phyloP scores from a whole-genome alignment of 2,329 filamentous ascomycete genomes.

The Knoxdaviesia capensis region DNA sequence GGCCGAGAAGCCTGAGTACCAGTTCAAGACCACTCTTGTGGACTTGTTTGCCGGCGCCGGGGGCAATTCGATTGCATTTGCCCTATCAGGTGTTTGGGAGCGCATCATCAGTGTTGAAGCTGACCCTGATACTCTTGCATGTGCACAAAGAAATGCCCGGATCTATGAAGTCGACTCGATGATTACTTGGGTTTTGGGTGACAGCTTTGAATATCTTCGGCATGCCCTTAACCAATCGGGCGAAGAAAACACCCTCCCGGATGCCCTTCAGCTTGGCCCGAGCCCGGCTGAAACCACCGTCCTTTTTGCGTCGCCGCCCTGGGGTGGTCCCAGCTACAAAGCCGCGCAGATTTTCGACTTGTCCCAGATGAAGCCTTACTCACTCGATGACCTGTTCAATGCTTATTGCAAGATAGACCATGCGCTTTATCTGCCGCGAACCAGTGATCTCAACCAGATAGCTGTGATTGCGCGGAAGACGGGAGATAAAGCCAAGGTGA shows the following conservation, averaged over 20 bases:
- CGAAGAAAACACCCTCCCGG: constrained; percentile 13
- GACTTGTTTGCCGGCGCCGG: constrained; percentile 86
- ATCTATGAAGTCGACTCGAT: constrained; percentile 59
- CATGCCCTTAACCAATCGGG: constrained; percentile 13
- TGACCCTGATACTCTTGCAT: constrained; percentile 59
- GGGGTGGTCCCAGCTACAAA: constrained; percentile 36
- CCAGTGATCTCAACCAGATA: constrained; percentile 63
- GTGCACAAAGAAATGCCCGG: constrained; percentile 79
- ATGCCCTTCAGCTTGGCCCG: constrained; percentile 19
- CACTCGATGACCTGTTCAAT: constrained; percentile 37
- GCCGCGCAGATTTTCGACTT: constrained; percentile 60
- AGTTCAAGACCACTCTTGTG: constrained; percentile 46
- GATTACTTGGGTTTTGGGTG: constrained; percentile 72
- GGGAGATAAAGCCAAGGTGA: constrained; percentile 30
- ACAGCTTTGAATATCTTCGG: constrained; percentile 62
- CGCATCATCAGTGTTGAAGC: constrained; percentile 79
- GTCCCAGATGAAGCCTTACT: constrained; percentile 75
- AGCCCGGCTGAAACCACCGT: constrained; percentile 14
- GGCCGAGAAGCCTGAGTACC: constrained; percentile 10
- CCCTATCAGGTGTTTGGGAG: constrained; percentile 57
- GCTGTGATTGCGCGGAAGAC: constrained; percentile 28
- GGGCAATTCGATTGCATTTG: constrained; percentile 90
- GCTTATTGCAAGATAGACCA: constrained; percentile 39
- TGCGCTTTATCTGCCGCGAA: constrained; percentile 70
- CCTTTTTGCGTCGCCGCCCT: constrained; percentile 38